A percentile compares a stretch with the other conserved stretches of the same genome.
These are phyloP conservation scores for Tripterygium wilfordii DNA, from an alignment of 177 flowering plant genomes.

Conservation along the genomic window DNA sequence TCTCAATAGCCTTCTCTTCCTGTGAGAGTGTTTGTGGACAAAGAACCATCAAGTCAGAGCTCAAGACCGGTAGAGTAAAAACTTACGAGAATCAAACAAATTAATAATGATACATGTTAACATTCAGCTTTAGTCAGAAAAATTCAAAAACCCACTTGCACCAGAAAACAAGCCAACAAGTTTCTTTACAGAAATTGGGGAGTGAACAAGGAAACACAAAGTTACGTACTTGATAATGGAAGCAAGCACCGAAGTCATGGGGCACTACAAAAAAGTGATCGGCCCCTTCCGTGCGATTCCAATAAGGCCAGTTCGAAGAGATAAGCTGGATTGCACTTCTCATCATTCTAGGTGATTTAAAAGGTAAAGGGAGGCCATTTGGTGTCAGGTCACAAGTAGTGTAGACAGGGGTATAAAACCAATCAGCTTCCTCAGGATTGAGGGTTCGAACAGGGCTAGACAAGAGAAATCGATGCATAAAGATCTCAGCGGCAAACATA, in stretches of 20 bases:
- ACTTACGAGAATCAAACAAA: too few species aligned
- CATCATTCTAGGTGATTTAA: slow-evolving; percentile 98
- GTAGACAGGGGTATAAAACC: slow-evolving; percentile 96
- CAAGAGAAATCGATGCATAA: slow-evolving; percentile 88
- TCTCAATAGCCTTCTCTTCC: slow-evolving; percentile 96
- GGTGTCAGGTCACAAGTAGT: slow-evolving; percentile 93
- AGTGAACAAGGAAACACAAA: not conserved
- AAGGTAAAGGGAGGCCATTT: slow-evolving; percentile 92
- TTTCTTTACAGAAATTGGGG: not conserved
- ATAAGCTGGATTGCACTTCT: slow-evolving; percentile 96
- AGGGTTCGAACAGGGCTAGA: slow-evolving; percentile 90
- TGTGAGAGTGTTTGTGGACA: slow-evolving; percentile 16
- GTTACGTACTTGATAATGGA: slow-evolving; percentile 73
- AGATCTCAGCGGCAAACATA: slow-evolving; percentile 98
- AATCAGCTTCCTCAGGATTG: slow-evolving; percentile 95
- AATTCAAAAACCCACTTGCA: too few species aligned
- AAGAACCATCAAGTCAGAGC: not conserved
- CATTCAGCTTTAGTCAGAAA: too few species aligned
- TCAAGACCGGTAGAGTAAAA: too few species aligned
- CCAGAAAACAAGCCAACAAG: not conserved
- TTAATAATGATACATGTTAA: too few species aligned
- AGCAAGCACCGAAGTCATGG: slow-evolving; percentile 95
- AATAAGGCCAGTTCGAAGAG: slow-evolving; percentile 94
- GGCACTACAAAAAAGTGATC: slow-evolving; percentile 93
- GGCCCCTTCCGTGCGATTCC: slow-evolving; percentile 94